phyloP scores from a whole-genome alignment of 176 grass and related monocot species.

The Themeda triandra region DNA sequence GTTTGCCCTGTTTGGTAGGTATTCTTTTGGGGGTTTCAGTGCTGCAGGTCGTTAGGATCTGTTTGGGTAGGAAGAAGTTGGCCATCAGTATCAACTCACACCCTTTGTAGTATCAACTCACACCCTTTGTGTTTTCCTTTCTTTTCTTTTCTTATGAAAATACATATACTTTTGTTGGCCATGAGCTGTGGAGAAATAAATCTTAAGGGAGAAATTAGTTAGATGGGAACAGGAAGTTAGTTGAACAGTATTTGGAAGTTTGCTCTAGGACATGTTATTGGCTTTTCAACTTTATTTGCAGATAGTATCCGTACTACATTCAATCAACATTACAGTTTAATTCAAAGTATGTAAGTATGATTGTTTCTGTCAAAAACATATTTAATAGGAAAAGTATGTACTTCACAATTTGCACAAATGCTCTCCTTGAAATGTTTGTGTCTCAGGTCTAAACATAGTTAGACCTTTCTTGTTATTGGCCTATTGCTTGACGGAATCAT shows the following conservation, averaged over 20 bases:
- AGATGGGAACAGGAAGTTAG: neutral
- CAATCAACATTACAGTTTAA: neutral
- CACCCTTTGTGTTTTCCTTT: neutral
- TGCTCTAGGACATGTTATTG: neutral
- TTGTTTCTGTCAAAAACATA: neutral
- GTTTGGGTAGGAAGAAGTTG: neutral
- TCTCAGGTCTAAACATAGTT: neutral
- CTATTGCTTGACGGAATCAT: neutral
- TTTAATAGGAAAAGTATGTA: neutral
- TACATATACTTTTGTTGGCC: too few species aligned
- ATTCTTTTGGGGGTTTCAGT: neutral
- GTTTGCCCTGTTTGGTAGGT: neutral
- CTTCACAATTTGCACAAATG: neutral
- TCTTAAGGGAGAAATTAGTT: neutral
- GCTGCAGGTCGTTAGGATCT: conserved; percentile 4
- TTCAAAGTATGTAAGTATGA: neutral
- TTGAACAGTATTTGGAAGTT: neutral
- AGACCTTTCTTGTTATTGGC: neutral
- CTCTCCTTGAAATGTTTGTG: neutral
- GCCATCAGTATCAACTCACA: conserved; percentile 19
- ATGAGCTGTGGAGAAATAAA: neutral
- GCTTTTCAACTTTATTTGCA: neutral
- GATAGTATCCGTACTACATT: neutral
- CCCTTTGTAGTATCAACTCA: conserved; percentile 11
- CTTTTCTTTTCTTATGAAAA: neutral